Conservation (phyloP, 1,284 basidiomycete species). For the Ganoderma meredithae region DNA sequence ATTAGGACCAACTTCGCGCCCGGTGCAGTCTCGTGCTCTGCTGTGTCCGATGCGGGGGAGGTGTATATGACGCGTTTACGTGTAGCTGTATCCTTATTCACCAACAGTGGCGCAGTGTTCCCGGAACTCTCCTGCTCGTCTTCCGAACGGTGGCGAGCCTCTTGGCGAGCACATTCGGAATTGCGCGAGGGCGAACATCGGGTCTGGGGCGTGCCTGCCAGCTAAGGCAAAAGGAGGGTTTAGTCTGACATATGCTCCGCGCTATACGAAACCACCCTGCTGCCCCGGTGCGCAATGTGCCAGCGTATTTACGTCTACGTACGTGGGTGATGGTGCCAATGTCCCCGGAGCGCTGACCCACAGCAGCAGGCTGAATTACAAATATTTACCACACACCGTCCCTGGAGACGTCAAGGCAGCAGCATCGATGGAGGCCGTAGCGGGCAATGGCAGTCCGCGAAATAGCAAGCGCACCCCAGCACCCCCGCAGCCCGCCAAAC, state of each 20-base stretch:
- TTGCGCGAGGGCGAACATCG: constrained; percentile 9
- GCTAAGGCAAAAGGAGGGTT: constrained; percentile 16
- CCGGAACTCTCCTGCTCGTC: constrained; percentile 4
- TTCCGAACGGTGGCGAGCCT: constrained; percentile 16
- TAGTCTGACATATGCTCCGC: constrained; percentile 21
- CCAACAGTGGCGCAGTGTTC: constrained; percentile 18
- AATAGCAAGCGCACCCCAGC: constrained; percentile 6
- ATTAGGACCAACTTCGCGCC: constrained; percentile 33
- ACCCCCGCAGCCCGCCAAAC: constrained; percentile 3
- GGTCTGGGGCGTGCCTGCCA: constrained; percentile 10
- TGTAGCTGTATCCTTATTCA: constrained; percentile 33
- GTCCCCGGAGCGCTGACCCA: constrained; percentile 14
- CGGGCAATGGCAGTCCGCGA: background rate
- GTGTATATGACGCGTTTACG: constrained; percentile 31
- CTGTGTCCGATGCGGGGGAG: constrained; percentile 24
- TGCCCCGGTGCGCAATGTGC: background rate
- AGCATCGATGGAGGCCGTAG: constrained; percentile 5
- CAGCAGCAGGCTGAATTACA: constrained; percentile 11
- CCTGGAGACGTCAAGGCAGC: constrained; percentile 16
- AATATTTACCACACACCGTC: constrained; percentile 26
- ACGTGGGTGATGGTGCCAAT: constrained; percentile 19
- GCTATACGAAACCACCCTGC: constrained; percentile 23
- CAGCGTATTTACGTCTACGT: background rate
- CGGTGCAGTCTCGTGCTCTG: constrained; percentile 21
- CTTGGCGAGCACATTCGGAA: constrained; percentile 18